Conservation (phyloP, 129 eudicot species). For the Flaveria bidentis region DNA sequence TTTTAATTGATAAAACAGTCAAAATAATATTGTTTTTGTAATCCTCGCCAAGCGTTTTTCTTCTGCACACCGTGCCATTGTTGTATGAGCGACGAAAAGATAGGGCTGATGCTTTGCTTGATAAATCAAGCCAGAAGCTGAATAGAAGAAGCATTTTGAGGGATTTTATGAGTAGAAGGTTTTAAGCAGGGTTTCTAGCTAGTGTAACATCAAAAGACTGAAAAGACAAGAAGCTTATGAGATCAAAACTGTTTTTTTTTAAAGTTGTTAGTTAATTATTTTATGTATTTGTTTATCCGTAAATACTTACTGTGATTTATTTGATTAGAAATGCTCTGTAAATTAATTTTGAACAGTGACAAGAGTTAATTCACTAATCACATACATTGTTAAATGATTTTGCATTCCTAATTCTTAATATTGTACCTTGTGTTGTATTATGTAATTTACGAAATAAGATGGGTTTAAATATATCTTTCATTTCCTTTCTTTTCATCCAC, state of each 20-base stretch:
- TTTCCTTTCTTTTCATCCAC: no score
- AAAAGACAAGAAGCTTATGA: slow-evolving; percentile 39
- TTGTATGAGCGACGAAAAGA: slow-evolving; percentile 62
- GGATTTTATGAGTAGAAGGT: slow-evolving; percentile 56
- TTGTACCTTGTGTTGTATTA: not conserved
- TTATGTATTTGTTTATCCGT: not conserved
- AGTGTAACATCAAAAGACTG: slow-evolving; percentile 25
- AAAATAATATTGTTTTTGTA: no score
- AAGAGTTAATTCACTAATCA: not conserved
- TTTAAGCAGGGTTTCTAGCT: slow-evolving; percentile 59
- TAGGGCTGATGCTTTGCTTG: slow-evolving; percentile 48
- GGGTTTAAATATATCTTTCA: no score
- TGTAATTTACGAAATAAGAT: no score
- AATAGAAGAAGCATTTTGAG: slow-evolving; percentile 72
- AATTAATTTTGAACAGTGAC: no score
- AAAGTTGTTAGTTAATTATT: slow-evolving; percentile 13
- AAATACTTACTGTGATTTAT: not conserved
- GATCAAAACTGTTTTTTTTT: not conserved
- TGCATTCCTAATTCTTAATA: not conserved
- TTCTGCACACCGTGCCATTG: slow-evolving; percentile 64
- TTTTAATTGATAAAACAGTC: no score
- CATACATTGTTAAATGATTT: not conserved
- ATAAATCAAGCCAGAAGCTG: slow-evolving; percentile 48
- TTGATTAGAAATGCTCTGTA: not conserved
- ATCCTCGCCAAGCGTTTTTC: slow-evolving; percentile 38